Conservation (phyloP, 2,329 filamentous ascomycete genomes). For the Pseudovirgaria hyperparasitica region DNA sequence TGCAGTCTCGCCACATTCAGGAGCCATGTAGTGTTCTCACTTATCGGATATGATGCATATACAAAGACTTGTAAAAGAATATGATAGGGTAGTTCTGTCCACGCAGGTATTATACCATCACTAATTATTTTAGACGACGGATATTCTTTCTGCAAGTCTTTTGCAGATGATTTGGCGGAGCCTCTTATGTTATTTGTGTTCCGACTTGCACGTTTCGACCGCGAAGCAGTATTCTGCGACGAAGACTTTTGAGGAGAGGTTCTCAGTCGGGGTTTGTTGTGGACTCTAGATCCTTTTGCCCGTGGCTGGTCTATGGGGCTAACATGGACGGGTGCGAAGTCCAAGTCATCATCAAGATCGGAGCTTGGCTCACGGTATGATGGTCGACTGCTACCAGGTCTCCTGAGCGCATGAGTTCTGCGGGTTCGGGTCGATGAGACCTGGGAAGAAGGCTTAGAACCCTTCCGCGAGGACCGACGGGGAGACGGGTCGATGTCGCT, state of each 20-base stretch:
- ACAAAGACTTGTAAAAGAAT: slow-evolving; percentile 59
- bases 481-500: not conserved
- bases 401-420: slow-evolving; percentile 7
- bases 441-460: not conserved
- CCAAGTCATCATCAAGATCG: slow-evolving; percentile 13
- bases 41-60: slow-evolving; percentile 49
- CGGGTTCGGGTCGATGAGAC: not conserved
- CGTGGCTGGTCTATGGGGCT: slow-evolving; percentile 6
- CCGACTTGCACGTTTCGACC: slow-evolving; percentile 1
- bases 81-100: slow-evolving; percentile 52
- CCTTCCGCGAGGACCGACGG: slow-evolving; percentile 4
- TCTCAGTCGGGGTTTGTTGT: slow-evolving; percentile 4
- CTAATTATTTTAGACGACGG: slow-evolving; percentile 4
- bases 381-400: slow-evolving; percentile 4
- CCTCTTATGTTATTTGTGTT: not conserved
- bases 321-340: slow-evolving; percentile 13
- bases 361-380: slow-evolving; percentile 22
- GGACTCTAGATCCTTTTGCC: slow-evolving; percentile 1
- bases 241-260: not conserved
- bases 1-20: slow-evolving; percentile 48
- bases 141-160: too few relatives aligned
- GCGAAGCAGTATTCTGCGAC: not conserved
- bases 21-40: slow-evolving; percentile 47
- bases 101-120: slow-evolving; percentile 37
- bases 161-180: slow-evolving; percentile 1